Conservation (phyloP, 2,329 filamentous ascomycete genomes). For the Daldinia eschscholtzii region DNA sequence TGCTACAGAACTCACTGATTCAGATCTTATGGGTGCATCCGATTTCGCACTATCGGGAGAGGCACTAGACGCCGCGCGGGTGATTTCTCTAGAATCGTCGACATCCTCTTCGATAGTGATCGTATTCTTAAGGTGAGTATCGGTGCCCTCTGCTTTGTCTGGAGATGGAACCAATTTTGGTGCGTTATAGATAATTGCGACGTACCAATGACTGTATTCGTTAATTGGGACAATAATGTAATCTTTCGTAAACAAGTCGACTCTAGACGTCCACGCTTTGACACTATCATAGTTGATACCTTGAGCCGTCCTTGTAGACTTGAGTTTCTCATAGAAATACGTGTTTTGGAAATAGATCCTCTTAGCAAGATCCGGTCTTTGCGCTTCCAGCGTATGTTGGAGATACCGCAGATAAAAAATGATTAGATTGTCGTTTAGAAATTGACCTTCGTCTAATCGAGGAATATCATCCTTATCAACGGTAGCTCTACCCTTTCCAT, state of each 20-base stretch:
- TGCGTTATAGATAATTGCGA: conserved; percentile 94
- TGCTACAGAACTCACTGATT: conserved; percentile 9
- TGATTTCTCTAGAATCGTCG: conserved; percentile 17
- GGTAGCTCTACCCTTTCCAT: conserved; percentile 70
- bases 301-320: conserved; percentile 65
- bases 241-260: conserved; percentile 87
- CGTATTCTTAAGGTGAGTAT: conserved; percentile 13
- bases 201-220: conserved; percentile 89
- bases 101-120: conserved; percentile 34
- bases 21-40: conserved; percentile 1
- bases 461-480: conserved; percentile 80
- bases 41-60: conserved; percentile 23
- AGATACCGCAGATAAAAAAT: conserved; percentile 86
- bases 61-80: conserved; percentile 10
- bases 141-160: conserved; percentile 14
- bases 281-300: conserved; percentile 87
- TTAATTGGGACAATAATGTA: conserved; percentile 95
- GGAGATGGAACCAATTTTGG: conserved; percentile 66
- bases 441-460: conserved; percentile 85
- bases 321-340: conserved; percentile 88
- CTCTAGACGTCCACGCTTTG: conserved; percentile 85
- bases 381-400: conserved; percentile 69
- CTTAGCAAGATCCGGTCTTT: conserved; percentile 67
- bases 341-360: conserved; percentile 92
- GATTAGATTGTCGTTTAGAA: conserved; percentile 92